Base-by-base conservation (phyloP, 2,329 filamentous ascomycete species). In the Gnomoniopsis sp. region DNA sequence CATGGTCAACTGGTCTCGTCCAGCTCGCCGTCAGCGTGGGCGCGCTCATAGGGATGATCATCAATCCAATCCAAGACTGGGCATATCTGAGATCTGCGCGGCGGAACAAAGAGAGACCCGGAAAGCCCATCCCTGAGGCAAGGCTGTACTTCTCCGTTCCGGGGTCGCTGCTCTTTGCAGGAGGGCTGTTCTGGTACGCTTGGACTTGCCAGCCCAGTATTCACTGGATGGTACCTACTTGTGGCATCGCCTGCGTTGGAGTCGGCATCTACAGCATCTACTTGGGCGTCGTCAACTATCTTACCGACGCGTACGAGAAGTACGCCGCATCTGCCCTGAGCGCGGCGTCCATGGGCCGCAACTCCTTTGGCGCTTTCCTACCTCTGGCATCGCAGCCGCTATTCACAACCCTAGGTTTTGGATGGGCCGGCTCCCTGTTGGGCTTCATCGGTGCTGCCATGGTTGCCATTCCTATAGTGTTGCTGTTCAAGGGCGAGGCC, bases 241-340 rank as follows among this genome's bases (percentile, higher is more conserved):
- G 90, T 4, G 86, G 83, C 0, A 76, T 90, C 3, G 81, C 76
- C 0, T 82, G 56, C 53, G 85, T 86, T 1, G 88, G 85, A 0
- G 84, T 89, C 69, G 80, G 88, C 46, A 88, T 90, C 60, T 88
- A 88, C 69, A 82, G 80, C 30, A 86, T 90, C 51, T 88, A 88
- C 65, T 76, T 90, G 1, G 84, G 86, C 0, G 85, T 87, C 0
- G 86, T 89, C 73, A 88, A 89, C 66, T 89, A 88, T 64, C 74
- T 89, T 3, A 86, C 86, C 3, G 87, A 89, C 68, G 83, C 81
- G 0, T 90, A 89, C 66, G 83, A 87, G 67, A 78, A 79, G 1
- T 89, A 87, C 65, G 85, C 87, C 2, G 86, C 82, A 58, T 87
- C 83, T 2, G 87, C 86, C 1, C 74, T 88, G 19, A 87, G 87